phyloP scores from a whole-genome alignment of 2,329 filamentous ascomycete genomes.

The Cercospora sp. region DNA sequence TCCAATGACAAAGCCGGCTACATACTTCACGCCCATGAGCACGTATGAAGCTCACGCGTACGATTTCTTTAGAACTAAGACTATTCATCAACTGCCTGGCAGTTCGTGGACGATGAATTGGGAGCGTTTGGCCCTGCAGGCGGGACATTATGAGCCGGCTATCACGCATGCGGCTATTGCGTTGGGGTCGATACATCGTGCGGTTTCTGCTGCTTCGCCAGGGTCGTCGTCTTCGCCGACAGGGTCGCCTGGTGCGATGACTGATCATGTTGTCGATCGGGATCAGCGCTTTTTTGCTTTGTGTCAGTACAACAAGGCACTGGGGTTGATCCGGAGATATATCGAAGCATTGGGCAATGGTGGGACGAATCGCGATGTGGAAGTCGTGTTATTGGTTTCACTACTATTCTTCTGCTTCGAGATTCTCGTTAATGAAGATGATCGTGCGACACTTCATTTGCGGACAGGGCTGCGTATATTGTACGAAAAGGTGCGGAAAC shows the following conservation, averaged over 20 bases:
- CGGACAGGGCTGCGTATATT: constrained; percentile 23
- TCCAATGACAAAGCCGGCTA: constrained; percentile 17
- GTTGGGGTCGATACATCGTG: constrained; percentile 24
- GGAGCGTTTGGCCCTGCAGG: constrained; percentile 23
- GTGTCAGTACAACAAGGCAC: constrained; percentile 24
- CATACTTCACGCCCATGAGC: constrained; percentile 12
- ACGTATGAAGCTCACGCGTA: constrained; percentile 23
- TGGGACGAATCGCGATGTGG: constrained; percentile 18
- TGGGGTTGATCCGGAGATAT: constrained; percentile 19
- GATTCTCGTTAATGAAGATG: constrained; percentile 22
- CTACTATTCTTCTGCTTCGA: constrained; percentile 28
- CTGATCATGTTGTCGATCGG: constrained; percentile 7
- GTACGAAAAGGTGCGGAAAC: constrained; percentile 19
- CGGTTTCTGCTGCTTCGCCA: not conserved
- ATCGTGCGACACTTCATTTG: constrained; percentile 20
- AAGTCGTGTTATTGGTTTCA: constrained; percentile 23
- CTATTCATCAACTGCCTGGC: constrained; percentile 26
- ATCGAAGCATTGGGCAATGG: constrained; percentile 16
- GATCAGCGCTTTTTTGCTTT: constrained; percentile 22
- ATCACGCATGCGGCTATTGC: constrained; percentile 25
- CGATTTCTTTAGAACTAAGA: constrained; percentile 25
- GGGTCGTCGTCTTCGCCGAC: not conserved
- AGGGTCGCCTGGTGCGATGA: constrained; percentile 4
- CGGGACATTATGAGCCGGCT: constrained; percentile 22
- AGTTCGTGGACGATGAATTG: constrained; percentile 25